phyloP scores from a whole-genome alignment of 257 asterid genomes.

The Schizonepeta tenuifolia region DNA sequence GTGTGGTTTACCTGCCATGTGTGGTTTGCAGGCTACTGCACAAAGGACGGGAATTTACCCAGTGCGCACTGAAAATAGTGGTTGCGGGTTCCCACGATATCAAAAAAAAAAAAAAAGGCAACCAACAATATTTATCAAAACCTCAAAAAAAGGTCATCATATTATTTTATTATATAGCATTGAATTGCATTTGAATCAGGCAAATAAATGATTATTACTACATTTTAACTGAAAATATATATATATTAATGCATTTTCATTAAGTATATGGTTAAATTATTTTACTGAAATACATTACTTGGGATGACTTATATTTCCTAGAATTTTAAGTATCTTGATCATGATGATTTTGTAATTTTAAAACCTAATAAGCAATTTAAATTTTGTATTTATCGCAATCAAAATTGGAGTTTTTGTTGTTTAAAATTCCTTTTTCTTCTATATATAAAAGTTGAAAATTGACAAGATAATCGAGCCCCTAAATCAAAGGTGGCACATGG shows the following conservation, averaged over 20 bases:
- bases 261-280: too few relatives aligned
- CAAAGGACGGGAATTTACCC: too few relatives aligned
- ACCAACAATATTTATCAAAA: too few relatives aligned
- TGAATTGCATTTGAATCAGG: neutral
- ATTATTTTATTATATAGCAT: neutral
- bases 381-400: neutral
- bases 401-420: neutral
- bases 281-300: neutral
- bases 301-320: too few relatives aligned
- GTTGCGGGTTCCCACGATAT: too few relatives aligned
- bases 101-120: too few relatives aligned
- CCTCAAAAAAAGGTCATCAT: too few relatives aligned
- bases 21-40: too few relatives aligned
- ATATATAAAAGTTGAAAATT: neutral
- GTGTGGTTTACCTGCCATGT: too few relatives aligned
- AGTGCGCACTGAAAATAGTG: too few relatives aligned
- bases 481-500: slow-evolving; percentile 38
- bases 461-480: neutral
- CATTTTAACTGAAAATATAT: neutral
- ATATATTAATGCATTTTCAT: too few relatives aligned
- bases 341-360: neutral
- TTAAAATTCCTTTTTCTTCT: neutral
- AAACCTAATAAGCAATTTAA: neutral
- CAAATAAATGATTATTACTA: neutral
- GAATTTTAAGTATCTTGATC: neutral